Evolutionary conservation across 495 filamentous ascomycete genomes (phyloP), one percentile per base, ranked within the genome.

Genomic region (Neurospora cerealis): DNA sequence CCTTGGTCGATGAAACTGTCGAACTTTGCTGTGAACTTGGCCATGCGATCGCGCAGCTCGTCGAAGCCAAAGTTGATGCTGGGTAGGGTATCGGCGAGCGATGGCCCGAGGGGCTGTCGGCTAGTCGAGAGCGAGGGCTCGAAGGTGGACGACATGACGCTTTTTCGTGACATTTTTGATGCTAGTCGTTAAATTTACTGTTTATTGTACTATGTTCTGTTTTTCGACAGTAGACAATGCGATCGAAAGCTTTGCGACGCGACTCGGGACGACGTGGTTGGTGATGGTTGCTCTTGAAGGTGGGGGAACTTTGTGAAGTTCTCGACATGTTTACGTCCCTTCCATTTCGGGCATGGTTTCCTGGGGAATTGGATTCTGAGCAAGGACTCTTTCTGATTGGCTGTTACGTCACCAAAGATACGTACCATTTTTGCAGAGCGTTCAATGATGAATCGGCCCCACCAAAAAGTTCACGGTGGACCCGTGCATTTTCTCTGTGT

Each of bases 41-140:
- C 89, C 95, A 99, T 98, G 83, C 93, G 91, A 75, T 93, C 93
- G 82, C 95, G 95, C 74, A 99, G 85, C 74, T 97, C 94, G 73
- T 98, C 95, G 83, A 98, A 98, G 73, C 93, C 94, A 81, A 98
- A 98, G 83, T 96, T 94, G 82, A 97, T 92, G 80, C 85, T 93
- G 44, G 96, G 96, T 10, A 98, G 89, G 15, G 90, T 89, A 81
- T 96, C 93, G 42, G 93, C 93, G 80, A 88, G 82, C 28, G 86
- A 88, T 10, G 82, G 77, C 41, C 82, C 83, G 72, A 91, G 41
- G 46, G 75, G 84, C 70, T 89, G 88, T 74, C 92, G 92, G 88
- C 90, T 93, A 39, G 89, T 91, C 1, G 92, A 94, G 69, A 93
- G 84, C 0, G 93, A 92, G 2, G 91, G 89, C 74, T 96, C 93